These are phyloP conservation scores for Sinapis alba DNA, from an alignment of 441 rosid genomes.

Conservation along the genomic window DNA sequence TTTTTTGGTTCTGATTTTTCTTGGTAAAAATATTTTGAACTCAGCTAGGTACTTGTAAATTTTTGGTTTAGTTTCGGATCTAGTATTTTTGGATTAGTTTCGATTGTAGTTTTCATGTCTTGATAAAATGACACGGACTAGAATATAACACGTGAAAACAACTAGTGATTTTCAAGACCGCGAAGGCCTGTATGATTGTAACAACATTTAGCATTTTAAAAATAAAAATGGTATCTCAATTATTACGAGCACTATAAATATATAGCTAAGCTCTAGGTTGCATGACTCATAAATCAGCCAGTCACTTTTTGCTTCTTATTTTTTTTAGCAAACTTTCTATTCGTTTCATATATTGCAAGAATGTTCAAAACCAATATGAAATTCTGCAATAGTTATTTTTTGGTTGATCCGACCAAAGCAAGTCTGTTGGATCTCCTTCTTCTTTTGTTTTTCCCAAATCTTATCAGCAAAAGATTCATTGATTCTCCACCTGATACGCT, in stretches of 20 bases:
- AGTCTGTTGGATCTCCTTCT: slow-evolving; percentile 50
- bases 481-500: slow-evolving; percentile 45
- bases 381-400: slow-evolving; percentile 30
- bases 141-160: neutral
- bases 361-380: slow-evolving; percentile 27
- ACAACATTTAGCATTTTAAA: neutral
- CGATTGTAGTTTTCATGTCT: neutral
- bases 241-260: slow-evolving; percentile 25
- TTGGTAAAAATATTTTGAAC: neutral
- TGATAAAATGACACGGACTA: neutral
- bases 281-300: slow-evolving; percentile 30
- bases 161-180: neutral
- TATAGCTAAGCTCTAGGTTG: slow-evolving; percentile 11
- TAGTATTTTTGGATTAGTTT: neutral
- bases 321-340: neutral
- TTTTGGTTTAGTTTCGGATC: neutral
- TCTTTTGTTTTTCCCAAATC: slow-evolving; percentile 42
- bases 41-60: too few relatives aligned
- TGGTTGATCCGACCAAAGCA: slow-evolving; percentile 44
- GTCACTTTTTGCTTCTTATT: neutral
- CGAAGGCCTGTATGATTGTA: slow-evolving; percentile 14
- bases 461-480: slow-evolving; percentile 44
- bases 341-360: neutral
- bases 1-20: too few relatives aligned
- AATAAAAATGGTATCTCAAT: neutral